Base-by-base conservation (phyloP, 1,139 yeast species). In the Yamadazyma conglobata region DNA sequence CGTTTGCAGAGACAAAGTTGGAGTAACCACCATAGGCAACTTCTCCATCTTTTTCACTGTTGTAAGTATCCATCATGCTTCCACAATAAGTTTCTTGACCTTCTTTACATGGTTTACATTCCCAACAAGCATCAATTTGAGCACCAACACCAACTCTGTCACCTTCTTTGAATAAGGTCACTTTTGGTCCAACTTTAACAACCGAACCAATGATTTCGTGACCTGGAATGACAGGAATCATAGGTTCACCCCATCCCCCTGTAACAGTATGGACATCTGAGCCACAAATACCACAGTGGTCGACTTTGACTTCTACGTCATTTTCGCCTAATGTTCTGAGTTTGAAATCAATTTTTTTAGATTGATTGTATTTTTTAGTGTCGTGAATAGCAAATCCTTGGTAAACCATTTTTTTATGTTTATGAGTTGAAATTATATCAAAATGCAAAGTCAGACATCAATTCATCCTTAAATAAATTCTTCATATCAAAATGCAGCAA, bases 81-180 rank as follows among this genome's bases (percentile, higher is more conserved):
- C 52, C 43, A 47, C 81, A 76, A 58, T 70, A 70, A 31, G 62
- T 68, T 46, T 75, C 79, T 43, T 64, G 56, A 38, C 62, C 64
- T 16, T 42, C 33, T 15, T 48, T 41, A 52, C 83, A 77, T 35
- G 65, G 53, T 33, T 51, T 43, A 50, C 83, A 77, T 3, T 47
- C 44, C 36, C 48, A 44, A 52, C 83, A 77, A 12, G 73, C 57
- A 36, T 54, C 58, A 20, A 63, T 49, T 38, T 65, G 67, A 25
- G 81, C 79, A 33, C 83, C 83, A 36, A 73, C 65, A 24, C 82
- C 84, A 25, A 76, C 81, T 37, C 76, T 55, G 39, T 77, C 77
- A 32, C 82, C 82, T 13, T 70, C 47, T 48, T 70, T 65, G 43
- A 67, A 50, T 21, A 52, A 43, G 18, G 58, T 56, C 19, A 73